Base-by-base conservation (phyloP, 2,329 filamentous ascomycete species). In the Trichoderma sp. region DNA sequence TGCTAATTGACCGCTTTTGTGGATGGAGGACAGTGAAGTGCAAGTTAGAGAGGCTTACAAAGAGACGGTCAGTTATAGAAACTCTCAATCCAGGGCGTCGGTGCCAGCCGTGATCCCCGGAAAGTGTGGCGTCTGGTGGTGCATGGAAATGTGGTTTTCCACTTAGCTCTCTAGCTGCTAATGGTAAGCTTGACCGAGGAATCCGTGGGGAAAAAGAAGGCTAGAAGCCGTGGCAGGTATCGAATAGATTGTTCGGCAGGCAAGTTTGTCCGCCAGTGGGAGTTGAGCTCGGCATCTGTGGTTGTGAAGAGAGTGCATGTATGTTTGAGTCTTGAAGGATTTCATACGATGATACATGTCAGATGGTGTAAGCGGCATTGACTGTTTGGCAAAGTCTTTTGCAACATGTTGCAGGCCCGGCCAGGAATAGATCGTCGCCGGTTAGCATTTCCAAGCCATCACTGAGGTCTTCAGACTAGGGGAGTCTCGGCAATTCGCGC, bases 401-500 rank as follows among this genome's bases (percentile, higher is more conserved):
- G 12, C 47, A 24, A 24, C 47, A 43, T 24, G 11, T 24, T 21
- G 11, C 21, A 24, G 43, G 43, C n/a, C 43, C n/a, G 7, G 9
- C 43, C 43, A 1, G 14, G 47, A 24, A 53, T 24, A 24, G 47
- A 53, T 53, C 61, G 11, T 28, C 36, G 24, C 28, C 2, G 18
- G 15, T 15, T 30, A 30, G 53, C 1, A 57, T 28, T 26, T 47
- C 18, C 47, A 39, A 18, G 32, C 32, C 36, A 53, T n/a, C 18
- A 57, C 24, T 15, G 12, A 28, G 24, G 15, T 3, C 4, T 11
- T 34, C 14, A n/a, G 26, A 56, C 65, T 68, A 68, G 65, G 65
- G 65, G 65, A 68, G 34, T 60, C 65, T 68, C 65, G 65, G 65
- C 65, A 11, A 21, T 68, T n/a, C 15, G 26, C 53, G 26, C 36